These are phyloP conservation scores for Platanus orientalis DNA, from an alignment of 164 flowering plant genomes.

Conservation along the genomic window DNA sequence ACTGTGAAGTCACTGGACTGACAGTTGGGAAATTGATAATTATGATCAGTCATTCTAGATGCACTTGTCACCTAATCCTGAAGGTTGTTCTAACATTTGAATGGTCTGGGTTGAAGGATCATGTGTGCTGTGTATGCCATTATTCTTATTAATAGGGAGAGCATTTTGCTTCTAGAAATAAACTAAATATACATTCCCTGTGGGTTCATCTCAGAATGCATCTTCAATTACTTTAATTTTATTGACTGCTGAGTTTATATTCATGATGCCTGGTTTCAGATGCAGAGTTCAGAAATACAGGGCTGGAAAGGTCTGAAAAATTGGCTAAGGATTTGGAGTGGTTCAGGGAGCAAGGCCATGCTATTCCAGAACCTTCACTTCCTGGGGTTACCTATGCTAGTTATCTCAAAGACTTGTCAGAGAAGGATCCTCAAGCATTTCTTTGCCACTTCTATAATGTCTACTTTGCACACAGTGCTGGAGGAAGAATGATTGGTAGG, in stretches of 20 bases:
- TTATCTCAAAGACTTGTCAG: constrained; percentile 68
- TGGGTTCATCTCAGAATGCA: no score
- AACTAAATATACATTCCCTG: no score
- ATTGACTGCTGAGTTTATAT: neutral
- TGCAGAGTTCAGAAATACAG: constrained; percentile 87
- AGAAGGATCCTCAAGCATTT: constrained; percentile 90
- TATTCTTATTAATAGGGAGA: neutral
- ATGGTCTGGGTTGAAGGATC: no score
- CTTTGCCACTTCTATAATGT: constrained; percentile 92
- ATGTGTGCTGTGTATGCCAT: neutral
- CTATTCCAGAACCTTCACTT: constrained; percentile 85
- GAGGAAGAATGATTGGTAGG: constrained; percentile 95
- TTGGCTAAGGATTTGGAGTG: constrained; percentile 89
- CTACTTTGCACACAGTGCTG: constrained; percentile 96
- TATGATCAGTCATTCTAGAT: no score
- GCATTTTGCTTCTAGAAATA: neutral
- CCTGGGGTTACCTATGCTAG: constrained; percentile 67
- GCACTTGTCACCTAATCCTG: no score
- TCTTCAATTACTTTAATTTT: no score
- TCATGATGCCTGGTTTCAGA: constrained; percentile 40
- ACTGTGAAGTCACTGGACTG: no score
- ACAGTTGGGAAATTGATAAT: neutral
- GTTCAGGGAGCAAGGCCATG: constrained; percentile 82
- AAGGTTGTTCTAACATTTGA: no score
- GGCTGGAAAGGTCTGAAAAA: constrained; percentile 76